Evolutionary conservation across 208 protist species (phyloP).

Genomic region (Phytomonas sp.): DNA sequence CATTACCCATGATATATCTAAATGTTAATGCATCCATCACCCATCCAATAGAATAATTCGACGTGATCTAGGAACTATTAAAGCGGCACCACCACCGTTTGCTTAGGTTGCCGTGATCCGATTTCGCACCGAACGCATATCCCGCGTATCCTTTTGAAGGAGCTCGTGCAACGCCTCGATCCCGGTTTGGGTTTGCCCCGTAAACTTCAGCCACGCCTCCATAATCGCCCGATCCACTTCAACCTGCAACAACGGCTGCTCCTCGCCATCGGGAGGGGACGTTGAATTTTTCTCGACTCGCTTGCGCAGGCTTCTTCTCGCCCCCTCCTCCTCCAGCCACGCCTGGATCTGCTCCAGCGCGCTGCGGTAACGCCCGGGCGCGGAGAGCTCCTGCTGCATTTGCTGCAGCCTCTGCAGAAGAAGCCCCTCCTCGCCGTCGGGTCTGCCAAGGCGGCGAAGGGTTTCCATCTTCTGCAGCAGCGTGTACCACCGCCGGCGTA

Average conservation of each 20-base stretch:
- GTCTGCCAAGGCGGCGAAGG: slow-evolving; percentile 30
- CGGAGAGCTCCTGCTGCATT: slow-evolving; percentile 37
- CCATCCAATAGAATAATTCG: no score
- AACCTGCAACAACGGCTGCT: slow-evolving; percentile 21
- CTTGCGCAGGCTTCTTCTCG: slow-evolving; percentile 4
- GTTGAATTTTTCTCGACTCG: not conserved
- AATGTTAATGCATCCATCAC: no score
- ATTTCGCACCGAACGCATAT: slow-evolving; percentile 39
- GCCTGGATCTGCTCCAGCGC: slow-evolving; percentile 38
- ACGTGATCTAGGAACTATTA: no score
- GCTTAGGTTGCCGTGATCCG: slow-evolving; percentile 15
- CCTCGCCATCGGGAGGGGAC: not conserved
- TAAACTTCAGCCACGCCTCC: slow-evolving; percentile 33
- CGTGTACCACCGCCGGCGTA: slow-evolving; percentile 44
- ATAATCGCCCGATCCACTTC: slow-evolving; percentile 37
- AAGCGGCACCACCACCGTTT: no score
- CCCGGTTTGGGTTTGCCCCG: slow-evolving; percentile 46
- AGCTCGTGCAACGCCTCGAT: slow-evolving; percentile 40
- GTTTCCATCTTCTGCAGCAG: slow-evolving; percentile 47
- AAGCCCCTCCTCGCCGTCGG: slow-evolving; percentile 29
- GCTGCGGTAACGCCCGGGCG: slow-evolving; percentile 33
- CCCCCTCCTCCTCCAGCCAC: slow-evolving; percentile 34
- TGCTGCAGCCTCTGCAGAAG: slow-evolving; percentile 25
- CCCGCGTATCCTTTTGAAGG: slow-evolving; percentile 30
- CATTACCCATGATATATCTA: no score